Percentiles rank a stretch among this genome's conserved stretches.
phyloP scores from a whole-genome alignment of 345 rosid species.

The Hypericum androsaemum region DNA sequence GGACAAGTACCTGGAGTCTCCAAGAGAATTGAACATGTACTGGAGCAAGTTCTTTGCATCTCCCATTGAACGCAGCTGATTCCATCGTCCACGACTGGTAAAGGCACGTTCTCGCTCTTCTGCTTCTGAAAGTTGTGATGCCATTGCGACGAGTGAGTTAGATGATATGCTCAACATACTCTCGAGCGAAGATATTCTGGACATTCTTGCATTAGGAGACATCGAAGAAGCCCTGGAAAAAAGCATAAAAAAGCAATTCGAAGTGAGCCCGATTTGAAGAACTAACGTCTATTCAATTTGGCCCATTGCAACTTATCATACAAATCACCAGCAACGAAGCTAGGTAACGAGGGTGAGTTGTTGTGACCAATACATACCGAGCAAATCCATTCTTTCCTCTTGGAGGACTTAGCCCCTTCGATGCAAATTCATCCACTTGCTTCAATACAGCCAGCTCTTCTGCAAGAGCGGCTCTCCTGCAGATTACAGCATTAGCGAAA shows the following conservation, averaged over 20 bases:
- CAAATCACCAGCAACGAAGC: no score
- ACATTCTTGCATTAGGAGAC: conserved; percentile 88
- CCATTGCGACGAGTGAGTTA: conserved; percentile 93
- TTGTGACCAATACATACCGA: conserved; percentile 32
- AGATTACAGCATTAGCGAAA: neutral
- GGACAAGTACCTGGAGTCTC: neutral
- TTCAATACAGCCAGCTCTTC: conserved; percentile 83
- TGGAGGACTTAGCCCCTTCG: conserved; percentile 87
- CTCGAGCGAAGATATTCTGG: conserved; percentile 86
- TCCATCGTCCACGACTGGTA: conserved; percentile 34
- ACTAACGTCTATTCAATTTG: neutral
- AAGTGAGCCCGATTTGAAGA: neutral
- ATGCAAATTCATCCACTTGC: conserved; percentile 84
- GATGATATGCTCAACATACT: conserved; percentile 88
- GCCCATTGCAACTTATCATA: no score
- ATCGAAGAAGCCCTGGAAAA: conserved; percentile 84
- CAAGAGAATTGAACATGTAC: conserved; percentile 1
- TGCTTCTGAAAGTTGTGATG: conserved; percentile 70
- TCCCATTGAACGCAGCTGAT: conserved; percentile 26
- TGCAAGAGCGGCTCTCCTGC: conserved; percentile 88
- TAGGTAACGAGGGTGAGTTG: no score
- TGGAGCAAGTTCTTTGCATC: neutral
- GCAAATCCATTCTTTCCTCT: conserved; percentile 88
- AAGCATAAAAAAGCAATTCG: conserved; percentile 14
- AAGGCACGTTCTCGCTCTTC: conserved; percentile 51